A percentile compares a stretch with the other conserved stretches of the same genome.
phyloP scores from a whole-genome alignment of 192 early-diverging fungal genomes.

The Podila epigama region DNA sequence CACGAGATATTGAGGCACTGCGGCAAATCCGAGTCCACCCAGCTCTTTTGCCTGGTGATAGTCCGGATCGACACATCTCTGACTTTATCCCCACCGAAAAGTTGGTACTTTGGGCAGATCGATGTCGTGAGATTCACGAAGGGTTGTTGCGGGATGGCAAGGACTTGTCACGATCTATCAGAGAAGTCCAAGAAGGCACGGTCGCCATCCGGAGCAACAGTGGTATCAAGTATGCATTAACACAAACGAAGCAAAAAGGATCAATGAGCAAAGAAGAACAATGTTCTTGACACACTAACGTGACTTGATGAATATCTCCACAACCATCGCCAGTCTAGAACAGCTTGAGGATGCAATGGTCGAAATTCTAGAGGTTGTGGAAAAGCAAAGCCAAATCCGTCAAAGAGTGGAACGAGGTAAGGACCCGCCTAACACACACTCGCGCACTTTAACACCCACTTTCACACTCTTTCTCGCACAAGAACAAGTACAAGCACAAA shows the following conservation, averaged over 20 bases:
- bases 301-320: too few relatives aligned
- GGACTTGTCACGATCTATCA: conserved; percentile 32
- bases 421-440: background rate
- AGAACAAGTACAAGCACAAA: too few relatives aligned
- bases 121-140: conserved; percentile 43
- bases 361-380: conserved; percentile 34
- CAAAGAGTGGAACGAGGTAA: conserved; percentile 32
- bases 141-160: conserved; percentile 28
- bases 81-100: conserved; percentile 51
- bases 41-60: conserved; percentile 31
- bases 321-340: conserved; percentile 33
- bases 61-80: conserved; percentile 35
- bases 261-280: too few relatives aligned
- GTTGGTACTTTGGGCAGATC: conserved; percentile 36
- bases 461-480: too few relatives aligned
- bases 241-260: too few relatives aligned
- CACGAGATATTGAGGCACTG: conserved; percentile 51
- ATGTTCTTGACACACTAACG: too few relatives aligned
- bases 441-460: too few relatives aligned
- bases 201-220: conserved; percentile 34
- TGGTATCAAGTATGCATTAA: conserved; percentile 46
- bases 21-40: conserved; percentile 58
- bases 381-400: conserved; percentile 36
- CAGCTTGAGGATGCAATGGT: conserved; percentile 40
- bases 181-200: conserved; percentile 45